Conservation (phyloP, 2,329 filamentous ascomycete genomes). For the Dactylellina parvicollis region DNA sequence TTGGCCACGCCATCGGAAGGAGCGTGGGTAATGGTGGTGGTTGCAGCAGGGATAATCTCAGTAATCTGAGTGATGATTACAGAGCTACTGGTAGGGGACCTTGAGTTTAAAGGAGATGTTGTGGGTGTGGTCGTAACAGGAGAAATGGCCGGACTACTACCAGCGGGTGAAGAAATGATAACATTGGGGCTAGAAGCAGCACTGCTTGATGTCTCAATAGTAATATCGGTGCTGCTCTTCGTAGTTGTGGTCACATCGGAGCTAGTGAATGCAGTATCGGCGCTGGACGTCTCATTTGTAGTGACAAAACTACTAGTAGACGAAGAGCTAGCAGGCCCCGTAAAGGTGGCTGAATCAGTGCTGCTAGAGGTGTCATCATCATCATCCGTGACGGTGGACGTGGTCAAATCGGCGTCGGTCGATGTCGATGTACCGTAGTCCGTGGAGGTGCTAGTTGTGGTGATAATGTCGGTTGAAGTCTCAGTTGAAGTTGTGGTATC, state of each 20-base stretch:
- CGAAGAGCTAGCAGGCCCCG: not conserved
- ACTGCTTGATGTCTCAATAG: not conserved
- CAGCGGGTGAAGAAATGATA: not conserved
- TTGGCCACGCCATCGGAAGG: constrained; percentile 1
- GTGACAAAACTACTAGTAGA: not conserved
- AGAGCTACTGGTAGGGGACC: constrained; percentile 22
- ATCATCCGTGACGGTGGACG: no score
- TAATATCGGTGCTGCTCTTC: constrained; percentile 1
- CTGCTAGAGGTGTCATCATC: no score
- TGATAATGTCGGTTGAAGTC: constrained; percentile 1
- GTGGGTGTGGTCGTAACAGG: not conserved
- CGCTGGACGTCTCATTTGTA: not conserved
- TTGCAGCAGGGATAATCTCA: constrained; percentile 27
- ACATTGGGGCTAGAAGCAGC: not conserved
- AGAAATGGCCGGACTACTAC: not conserved
- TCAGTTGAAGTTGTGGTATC: not conserved
- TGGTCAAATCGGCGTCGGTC: no score
- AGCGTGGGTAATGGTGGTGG: constrained; percentile 28
- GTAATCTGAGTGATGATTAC: constrained; percentile 33
- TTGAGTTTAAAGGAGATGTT: no score
- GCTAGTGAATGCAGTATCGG: not conserved
- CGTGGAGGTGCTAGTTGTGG: no score
- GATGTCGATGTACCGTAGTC: no score
- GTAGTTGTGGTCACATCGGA: not conserved
- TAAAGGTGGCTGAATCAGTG: not conserved